These are phyloP conservation scores for Phytophthora multivora DNA, from an alignment of 352 stramenopile genomes.

Conservation along the genomic window DNA sequence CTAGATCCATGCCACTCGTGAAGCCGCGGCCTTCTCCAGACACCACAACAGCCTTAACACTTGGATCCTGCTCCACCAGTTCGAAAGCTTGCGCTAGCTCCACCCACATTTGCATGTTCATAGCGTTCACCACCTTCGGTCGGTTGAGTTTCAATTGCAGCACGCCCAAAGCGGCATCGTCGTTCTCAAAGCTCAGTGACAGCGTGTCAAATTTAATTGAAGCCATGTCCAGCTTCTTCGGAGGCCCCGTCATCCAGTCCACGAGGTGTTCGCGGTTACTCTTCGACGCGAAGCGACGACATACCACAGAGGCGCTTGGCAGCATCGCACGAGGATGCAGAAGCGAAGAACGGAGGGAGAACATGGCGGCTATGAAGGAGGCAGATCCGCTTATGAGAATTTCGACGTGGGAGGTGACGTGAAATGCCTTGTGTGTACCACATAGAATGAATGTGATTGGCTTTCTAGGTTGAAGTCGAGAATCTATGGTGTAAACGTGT, in stretches of 20 bases:
- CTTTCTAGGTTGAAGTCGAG: constrained; percentile 19
- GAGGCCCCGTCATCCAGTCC: constrained; percentile 59
- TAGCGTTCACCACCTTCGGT: constrained; percentile 84
- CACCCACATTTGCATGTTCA: constrained; percentile 92
- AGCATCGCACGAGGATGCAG: constrained; percentile 10
- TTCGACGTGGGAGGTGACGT: constrained; percentile 25
- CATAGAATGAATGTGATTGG: constrained; percentile 21
- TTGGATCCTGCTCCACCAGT: constrained; percentile 63
- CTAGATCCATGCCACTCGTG: constrained; percentile 90
- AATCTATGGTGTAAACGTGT: constrained; percentile 16
- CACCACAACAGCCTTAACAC: constrained; percentile 77
- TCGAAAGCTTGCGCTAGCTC: constrained; percentile 78
- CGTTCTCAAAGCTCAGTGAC: constrained; percentile 34
- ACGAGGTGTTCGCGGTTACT: constrained; percentile 56
- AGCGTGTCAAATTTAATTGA: constrained; percentile 64
- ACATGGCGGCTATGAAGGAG: constrained; percentile 11
- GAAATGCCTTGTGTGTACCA: constrained; percentile 14
- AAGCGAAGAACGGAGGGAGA: constrained; percentile 9
- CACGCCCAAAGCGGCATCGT: constrained; percentile 52
- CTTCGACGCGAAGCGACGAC: constrained; percentile 22
- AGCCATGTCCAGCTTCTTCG: constrained; percentile 41
- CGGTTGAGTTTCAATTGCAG: constrained; percentile 83
- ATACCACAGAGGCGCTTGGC: not conserved
- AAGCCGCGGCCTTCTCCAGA: constrained; percentile 82
- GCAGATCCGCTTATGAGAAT: constrained; percentile 6